Percentiles rank a stretch among this genome's conserved stretches.
These are phyloP conservation scores for Chenopodium berlandieri DNA, from an alignment of 148 eudicot genomes.

Conservation along the genomic window DNA sequence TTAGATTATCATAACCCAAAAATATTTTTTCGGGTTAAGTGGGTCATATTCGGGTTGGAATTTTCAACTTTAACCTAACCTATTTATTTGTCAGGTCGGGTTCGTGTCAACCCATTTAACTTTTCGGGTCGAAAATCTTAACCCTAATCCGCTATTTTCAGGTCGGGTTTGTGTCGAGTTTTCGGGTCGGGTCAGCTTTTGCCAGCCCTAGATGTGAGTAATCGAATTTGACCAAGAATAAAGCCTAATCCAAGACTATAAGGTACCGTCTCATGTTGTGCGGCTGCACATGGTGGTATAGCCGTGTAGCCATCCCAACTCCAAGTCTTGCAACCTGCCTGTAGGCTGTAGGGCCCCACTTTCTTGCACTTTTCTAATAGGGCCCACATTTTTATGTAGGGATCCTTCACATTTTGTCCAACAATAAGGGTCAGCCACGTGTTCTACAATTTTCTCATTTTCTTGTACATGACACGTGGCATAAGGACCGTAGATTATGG, in stretches of 20 bases:
- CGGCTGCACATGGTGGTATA: slow-evolving; percentile 29
- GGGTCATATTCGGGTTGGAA: too few species aligned
- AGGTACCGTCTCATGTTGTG: background rate
- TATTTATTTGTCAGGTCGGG: too few species aligned
- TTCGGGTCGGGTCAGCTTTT: too few species aligned
- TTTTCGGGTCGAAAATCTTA: too few species aligned
- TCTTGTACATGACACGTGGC: background rate
- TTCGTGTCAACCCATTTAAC: too few species aligned
- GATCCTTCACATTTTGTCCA: background rate
- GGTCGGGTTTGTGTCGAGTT: too few species aligned
- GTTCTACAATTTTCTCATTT: background rate
- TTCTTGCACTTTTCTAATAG: background rate
- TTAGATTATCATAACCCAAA: too few species aligned
- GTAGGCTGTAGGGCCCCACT: background rate
- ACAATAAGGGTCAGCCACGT: slow-evolving; percentile 14
- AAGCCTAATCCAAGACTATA: background rate
- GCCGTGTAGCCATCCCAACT: background rate
- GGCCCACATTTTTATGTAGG: background rate
- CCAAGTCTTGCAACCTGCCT: background rate
- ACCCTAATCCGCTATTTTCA: too few species aligned
- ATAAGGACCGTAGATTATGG: slow-evolving; percentile 8
- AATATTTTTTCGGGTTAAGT: too few species aligned
- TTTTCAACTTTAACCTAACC: too few species aligned
- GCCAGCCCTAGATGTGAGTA: too few species aligned
- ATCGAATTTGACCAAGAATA: background rate